These are phyloP conservation scores for Myxozyma monticola DNA, from an alignment of 805 yeast species.

Conservation along the genomic window DNA sequence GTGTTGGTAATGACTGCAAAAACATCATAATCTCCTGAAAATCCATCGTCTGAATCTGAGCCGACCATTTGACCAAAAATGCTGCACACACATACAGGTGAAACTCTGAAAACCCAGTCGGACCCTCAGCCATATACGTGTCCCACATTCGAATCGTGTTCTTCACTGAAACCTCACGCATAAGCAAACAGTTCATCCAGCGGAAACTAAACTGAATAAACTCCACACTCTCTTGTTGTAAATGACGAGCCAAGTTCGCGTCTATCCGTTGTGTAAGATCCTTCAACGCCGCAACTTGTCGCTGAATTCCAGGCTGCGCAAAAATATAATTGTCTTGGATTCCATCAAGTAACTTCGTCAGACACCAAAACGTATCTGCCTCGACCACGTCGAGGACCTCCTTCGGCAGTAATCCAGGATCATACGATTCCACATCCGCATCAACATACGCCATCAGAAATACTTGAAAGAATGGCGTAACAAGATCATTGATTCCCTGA, in stretches of 20 bases:
- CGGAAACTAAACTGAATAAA: constrained; percentile 94
- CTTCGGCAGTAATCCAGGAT: constrained; percentile 60
- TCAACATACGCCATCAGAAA: constrained; percentile 68
- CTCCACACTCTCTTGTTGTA: constrained; percentile 80
- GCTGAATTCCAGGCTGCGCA: constrained; percentile 94
- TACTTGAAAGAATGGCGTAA: constrained; percentile 89
- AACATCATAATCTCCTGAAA: constrained; percentile 93
- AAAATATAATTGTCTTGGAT: constrained; percentile 96
- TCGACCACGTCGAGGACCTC: constrained; percentile 71
- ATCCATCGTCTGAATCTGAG: constrained; percentile 75
- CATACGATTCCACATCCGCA: constrained; percentile 52
- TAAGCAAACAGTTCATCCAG: constrained; percentile 97
- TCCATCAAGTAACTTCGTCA: constrained; percentile 85
- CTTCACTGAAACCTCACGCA: constrained; percentile 83
- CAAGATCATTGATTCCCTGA: constrained; percentile 93
- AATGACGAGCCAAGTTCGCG: constrained; percentile 66
- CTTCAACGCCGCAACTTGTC: constrained; percentile 81
- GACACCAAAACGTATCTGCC: constrained; percentile 97
- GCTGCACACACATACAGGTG: constrained; percentile 98
- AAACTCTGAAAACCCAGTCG: constrained; percentile 80
- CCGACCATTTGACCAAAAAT: constrained; percentile 83
- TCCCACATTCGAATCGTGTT: constrained; percentile 97
- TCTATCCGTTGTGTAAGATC: constrained; percentile 82
- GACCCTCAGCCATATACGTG: constrained; percentile 64
- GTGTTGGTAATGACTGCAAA: constrained; percentile 86